Base-by-base conservation (phyloP, 768 basidiomycete species). In the Cantharellus cinnabarinus region DNA sequence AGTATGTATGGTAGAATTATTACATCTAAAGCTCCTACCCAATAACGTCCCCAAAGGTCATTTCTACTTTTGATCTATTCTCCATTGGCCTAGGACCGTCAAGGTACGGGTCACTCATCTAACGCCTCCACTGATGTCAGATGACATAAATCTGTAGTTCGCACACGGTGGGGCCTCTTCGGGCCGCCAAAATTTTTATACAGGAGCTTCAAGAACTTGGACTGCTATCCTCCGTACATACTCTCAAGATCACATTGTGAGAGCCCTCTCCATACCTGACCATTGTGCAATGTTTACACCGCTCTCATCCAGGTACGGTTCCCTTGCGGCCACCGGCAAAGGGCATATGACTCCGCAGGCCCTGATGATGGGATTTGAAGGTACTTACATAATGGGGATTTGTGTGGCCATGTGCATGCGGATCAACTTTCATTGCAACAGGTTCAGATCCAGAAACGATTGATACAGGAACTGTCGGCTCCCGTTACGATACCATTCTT, bases 381-480 rank as follows among this genome's bases (percentile, higher is more conserved):
- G 71, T 0, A 62, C 63, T 41, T 20, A 20, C 10, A 10, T 10
- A 48, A 20, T 10, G 14, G 10, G 35, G 35, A 54, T 54, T 54
- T 10, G 35, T 37, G 10, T 10, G 14, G 52, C 14, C 52, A 14
- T 48, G 29, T 48, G 44, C 1, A 29, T 48, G 10, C 10, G 29
- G 10, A 14, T 54, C 52, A 54, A 29, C 38, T 54, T 54, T 54
- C 52, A 10, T 48, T 10, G 20, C 20, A 48, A 48, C 60, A 81
- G 79, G 83, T 50, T 87, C 84, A 44, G 90, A 95, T 67, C 90
- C 91, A 0, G 93, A 97, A 72, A 90, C 88, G 2, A 85, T 97
- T 61, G 88, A 93, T 66, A 84, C 85, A 7, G 83, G 83, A 3
- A 87, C 84, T 3, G 87, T 89, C 50, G 77, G 83, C 5, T 76